These are phyloP conservation scores for Dactylellina parvicollis DNA, from an alignment of 2,329 filamentous ascomycete species.

Conservation along the genomic window DNA sequence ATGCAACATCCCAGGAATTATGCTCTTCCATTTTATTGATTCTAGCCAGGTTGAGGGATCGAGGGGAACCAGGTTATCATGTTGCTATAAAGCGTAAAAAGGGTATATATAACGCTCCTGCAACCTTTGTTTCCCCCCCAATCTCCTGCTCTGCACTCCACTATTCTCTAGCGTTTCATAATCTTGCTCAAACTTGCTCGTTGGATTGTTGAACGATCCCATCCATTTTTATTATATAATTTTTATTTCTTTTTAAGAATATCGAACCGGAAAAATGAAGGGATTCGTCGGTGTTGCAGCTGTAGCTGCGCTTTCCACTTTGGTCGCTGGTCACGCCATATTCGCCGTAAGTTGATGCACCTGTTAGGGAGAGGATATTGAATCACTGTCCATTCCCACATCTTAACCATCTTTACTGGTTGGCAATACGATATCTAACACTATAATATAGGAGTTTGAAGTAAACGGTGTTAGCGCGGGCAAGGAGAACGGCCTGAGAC, in stretches of 20 bases:
- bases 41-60: conserved; percentile 6
- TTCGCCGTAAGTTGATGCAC: conserved; percentile 49
- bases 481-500: conserved; percentile 43
- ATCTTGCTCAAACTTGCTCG: conserved; percentile 42
- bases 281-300: conserved; percentile 27
- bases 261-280: conserved; percentile 24
- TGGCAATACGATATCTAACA: neutral
- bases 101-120: conserved; percentile 36
- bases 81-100: neutral
- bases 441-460: conserved; percentile 43
- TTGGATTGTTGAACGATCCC: conserved; percentile 29
- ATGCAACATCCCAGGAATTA: neutral
- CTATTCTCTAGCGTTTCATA: conserved; percentile 26
- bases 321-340: conserved; percentile 49
- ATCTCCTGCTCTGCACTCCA: conserved; percentile 14
- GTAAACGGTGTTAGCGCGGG: conserved; percentile 52
- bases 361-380: too few species aligned
- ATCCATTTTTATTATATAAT: neutral
- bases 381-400: too few species aligned
- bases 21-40: neutral
- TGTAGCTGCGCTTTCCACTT: conserved; percentile 31
- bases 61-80: neutral
- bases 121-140: neutral
- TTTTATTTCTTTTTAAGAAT: conserved; percentile 28
- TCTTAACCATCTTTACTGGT: too few species aligned